A percentile compares a stretch with the other conserved stretches of the same genome.
Conservation (phyloP, 2,329 filamentous ascomycete species). For the Aspergillus novoparasiticus region DNA sequence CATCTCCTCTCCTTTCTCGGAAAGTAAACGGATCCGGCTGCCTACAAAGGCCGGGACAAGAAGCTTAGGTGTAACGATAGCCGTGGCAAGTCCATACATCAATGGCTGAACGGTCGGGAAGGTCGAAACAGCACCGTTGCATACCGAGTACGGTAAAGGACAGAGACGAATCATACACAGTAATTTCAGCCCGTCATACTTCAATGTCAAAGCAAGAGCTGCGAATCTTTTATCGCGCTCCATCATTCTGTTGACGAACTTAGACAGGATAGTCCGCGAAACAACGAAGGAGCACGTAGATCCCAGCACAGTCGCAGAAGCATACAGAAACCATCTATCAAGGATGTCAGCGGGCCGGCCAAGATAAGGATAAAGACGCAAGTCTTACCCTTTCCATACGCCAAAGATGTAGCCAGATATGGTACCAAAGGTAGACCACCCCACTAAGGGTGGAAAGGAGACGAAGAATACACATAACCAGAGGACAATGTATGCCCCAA, state of each 20-base stretch:
- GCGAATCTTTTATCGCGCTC: constrained; percentile 84
- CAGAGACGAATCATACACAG: constrained; percentile 91
- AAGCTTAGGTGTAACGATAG: constrained; percentile 80
- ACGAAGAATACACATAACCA: constrained; percentile 75
- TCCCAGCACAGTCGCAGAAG: constrained; percentile 75
- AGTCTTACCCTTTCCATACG: constrained; percentile 68
- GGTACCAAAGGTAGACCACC: constrained; percentile 77
- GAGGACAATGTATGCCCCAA: constrained; percentile 72
- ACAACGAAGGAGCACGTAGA: constrained; percentile 78
- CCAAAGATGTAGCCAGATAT: constrained; percentile 72
- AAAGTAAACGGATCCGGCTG: constrained; percentile 75
- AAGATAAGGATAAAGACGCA: not conserved
- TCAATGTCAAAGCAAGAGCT: constrained; percentile 82
- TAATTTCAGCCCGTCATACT: constrained; percentile 85
- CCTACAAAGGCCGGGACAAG: constrained; percentile 93
- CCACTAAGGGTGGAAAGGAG: constrained; percentile 84
- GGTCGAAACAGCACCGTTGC: constrained; percentile 91
- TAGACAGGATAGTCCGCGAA: constrained; percentile 75
- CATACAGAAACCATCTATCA: constrained; percentile 78
- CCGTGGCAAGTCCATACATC: constrained; percentile 79
- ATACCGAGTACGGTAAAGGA: constrained; percentile 87
- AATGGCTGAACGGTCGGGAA: constrained; percentile 81
- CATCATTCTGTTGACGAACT: constrained; percentile 78
- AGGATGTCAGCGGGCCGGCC: constrained; percentile 24
- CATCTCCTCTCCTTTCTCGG: constrained; percentile 85